Conservation (phyloP, 2,329 filamentous ascomycete species). For the Exophiala xenobiotica region DNA sequence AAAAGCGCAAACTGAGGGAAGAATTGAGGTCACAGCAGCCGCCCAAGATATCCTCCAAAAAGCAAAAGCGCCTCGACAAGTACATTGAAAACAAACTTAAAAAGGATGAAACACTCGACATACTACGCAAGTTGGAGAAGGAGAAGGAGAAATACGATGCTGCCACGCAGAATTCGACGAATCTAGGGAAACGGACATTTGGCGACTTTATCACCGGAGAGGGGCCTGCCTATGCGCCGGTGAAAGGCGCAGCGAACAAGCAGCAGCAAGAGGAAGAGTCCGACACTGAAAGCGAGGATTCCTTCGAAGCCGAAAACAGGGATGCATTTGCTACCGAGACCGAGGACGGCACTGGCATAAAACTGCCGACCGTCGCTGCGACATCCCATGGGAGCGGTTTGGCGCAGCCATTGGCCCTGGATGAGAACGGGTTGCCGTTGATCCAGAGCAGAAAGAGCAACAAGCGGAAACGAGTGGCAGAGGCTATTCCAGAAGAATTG, state of each 20-base stretch:
- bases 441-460: slow-evolving; percentile 72
- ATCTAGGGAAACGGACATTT: slow-evolving; percentile 70
- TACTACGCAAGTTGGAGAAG: slow-evolving; percentile 81
- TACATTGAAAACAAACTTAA: slow-evolving; percentile 86
- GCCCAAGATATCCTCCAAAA: slow-evolving; percentile 60
- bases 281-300: slow-evolving; percentile 29
- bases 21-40: slow-evolving; percentile 55
- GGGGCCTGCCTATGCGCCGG: background rate
- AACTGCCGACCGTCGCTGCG: no score
- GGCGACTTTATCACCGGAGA: slow-evolving; percentile 51
- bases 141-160: slow-evolving; percentile 79
- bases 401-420: slow-evolving; percentile 80
- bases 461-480: slow-evolving; percentile 48
- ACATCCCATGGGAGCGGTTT: slow-evolving; percentile 66
- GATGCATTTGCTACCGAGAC: slow-evolving; percentile 41
- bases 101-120: slow-evolving; percentile 84
- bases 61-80: slow-evolving; percentile 67
- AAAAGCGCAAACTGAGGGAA: slow-evolving; percentile 52
- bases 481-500: slow-evolving; percentile 39
- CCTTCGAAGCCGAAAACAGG: slow-evolving; percentile 34
- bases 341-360: no score
- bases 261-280: slow-evolving; percentile 14
- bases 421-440: slow-evolving; percentile 74
- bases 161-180: slow-evolving; percentile 69
- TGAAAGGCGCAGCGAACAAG: background rate